phyloP scores from a whole-genome alignment of 306 rosid genomes.

The Corylus americana region DNA sequence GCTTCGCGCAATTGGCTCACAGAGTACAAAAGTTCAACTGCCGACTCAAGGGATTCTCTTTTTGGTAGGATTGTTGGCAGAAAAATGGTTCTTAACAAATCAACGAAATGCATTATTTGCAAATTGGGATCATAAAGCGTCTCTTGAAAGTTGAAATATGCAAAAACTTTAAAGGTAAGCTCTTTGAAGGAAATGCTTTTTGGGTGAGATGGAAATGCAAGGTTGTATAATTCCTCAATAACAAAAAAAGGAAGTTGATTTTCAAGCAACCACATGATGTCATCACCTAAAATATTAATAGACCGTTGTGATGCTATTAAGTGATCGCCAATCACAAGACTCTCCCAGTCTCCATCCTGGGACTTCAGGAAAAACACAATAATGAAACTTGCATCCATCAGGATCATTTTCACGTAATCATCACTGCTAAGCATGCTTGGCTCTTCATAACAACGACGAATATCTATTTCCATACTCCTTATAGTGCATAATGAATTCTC shows the following conservation, averaged over 20 bases:
- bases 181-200: not conserved
- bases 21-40: not conserved
- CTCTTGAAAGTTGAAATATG: rapidly evolving
- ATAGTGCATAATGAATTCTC: not conserved
- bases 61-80: not conserved
- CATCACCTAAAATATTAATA: not conserved
- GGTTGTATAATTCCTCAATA: not conserved
- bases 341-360: too few relatives aligned
- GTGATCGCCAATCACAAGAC: too few relatives aligned
- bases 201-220: not conserved
- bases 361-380: not conserved
- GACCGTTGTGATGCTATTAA: too few relatives aligned
- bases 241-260: constrained; percentile 23
- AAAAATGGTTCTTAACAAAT: not conserved
- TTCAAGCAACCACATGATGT: constrained; percentile 21
- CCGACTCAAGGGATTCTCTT: rapidly evolving
- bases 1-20: not conserved
- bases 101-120: not conserved
- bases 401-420: not conserved
- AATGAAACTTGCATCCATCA: constrained; percentile 7
- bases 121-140: not conserved
- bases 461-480: not conserved
- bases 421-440: not conserved
- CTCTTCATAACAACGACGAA: constrained; percentile 1
- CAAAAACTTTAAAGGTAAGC: not conserved